phyloP scores from a whole-genome alignment of 108 stramenopile genomes.

The Bacterosira constricta region DNA sequence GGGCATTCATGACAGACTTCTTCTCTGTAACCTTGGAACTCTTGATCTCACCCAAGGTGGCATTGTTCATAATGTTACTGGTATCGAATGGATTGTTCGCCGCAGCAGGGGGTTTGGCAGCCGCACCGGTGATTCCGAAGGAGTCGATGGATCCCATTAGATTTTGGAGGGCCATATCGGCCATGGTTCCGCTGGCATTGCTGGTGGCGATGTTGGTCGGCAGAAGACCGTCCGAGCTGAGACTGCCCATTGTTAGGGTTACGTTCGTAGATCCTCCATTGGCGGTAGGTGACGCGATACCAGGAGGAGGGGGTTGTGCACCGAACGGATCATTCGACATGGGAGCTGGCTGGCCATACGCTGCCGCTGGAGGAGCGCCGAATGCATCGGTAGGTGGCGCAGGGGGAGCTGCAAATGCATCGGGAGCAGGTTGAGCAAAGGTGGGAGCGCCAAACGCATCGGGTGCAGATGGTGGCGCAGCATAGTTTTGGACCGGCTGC shows the following conservation, averaged over 20 bases:
- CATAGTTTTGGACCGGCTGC: conserved; percentile 12
- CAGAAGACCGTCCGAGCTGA: conserved; percentile 53
- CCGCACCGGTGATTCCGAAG: conserved; percentile 29
- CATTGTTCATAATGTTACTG: conserved; percentile 64
- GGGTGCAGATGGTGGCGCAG: conserved; percentile 37
- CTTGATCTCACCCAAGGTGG: conserved; percentile 51
- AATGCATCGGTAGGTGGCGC: no score
- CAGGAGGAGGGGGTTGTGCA: conserved; percentile 1
- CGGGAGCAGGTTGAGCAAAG: conserved; percentile 24
- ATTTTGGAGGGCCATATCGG: conserved; percentile 40
- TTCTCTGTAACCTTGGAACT: conserved; percentile 25
- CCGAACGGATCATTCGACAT: conserved; percentile 8
- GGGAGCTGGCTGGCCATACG: conserved; percentile 3
- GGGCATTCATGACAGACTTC: conserved; percentile 54
- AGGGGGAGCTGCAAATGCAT: conserved; percentile 17
- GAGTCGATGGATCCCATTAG: conserved; percentile 45
- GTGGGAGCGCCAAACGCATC: neutral
- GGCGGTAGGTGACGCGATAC: conserved; percentile 7
- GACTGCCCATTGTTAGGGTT: conserved; percentile 34
- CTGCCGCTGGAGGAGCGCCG: conserved; percentile 7
- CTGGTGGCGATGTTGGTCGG: neutral
- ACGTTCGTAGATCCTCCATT: conserved; percentile 3
- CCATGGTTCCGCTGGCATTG: conserved; percentile 12
- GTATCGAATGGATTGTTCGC: conserved; percentile 48
- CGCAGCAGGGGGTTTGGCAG: conserved; percentile 26